These are phyloP conservation scores for Bertia moriformis DNA, from an alignment of 2,329 filamentous ascomycete genomes.

Conservation along the genomic window DNA sequence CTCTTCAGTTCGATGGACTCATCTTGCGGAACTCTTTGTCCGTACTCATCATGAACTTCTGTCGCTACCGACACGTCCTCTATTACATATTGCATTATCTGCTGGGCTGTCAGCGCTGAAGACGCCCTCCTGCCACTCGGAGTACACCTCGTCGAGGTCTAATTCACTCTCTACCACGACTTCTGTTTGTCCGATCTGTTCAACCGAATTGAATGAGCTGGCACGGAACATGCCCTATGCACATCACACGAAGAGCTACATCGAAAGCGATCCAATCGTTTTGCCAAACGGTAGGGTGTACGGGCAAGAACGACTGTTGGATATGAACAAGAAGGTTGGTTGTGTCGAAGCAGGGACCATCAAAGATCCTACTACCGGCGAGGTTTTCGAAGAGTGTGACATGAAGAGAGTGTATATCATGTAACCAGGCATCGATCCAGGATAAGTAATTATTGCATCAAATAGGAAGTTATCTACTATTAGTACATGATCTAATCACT, in stretches of 20 bases:
- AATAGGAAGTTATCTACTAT: background rate
- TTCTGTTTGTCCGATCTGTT: constrained; percentile 54
- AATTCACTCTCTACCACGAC: constrained; percentile 25
- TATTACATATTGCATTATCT: constrained; percentile 51
- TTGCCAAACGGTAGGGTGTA: constrained; percentile 53
- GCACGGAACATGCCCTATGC: constrained; percentile 52
- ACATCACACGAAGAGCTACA: constrained; percentile 52
- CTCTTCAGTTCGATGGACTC: constrained; percentile 36
- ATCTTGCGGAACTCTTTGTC: constrained; percentile 44
- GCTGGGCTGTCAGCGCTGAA: constrained; percentile 55
- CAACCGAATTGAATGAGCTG: constrained; percentile 52
- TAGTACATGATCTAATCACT: background rate
- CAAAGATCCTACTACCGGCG: constrained; percentile 44
- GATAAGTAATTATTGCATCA: background rate
- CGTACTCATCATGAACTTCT: constrained; percentile 50
- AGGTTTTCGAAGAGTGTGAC: constrained; percentile 34
- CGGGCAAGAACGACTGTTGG: constrained; percentile 38
- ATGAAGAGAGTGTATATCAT: constrained; percentile 55
- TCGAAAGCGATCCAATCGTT: constrained; percentile 53
- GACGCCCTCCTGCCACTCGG: constrained; percentile 52
- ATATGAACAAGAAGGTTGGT: constrained; percentile 45
- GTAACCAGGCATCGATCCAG: constrained; percentile 14
- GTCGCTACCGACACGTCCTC: constrained; percentile 42
- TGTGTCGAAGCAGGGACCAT: constrained; percentile 34
- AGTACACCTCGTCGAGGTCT: constrained; percentile 20